Percentiles rank a stretch among this genome's conserved stretches.
phyloP scores from a whole-genome alignment of 352 stramenopile species.

The Globisporangium recalcitrans region DNA sequence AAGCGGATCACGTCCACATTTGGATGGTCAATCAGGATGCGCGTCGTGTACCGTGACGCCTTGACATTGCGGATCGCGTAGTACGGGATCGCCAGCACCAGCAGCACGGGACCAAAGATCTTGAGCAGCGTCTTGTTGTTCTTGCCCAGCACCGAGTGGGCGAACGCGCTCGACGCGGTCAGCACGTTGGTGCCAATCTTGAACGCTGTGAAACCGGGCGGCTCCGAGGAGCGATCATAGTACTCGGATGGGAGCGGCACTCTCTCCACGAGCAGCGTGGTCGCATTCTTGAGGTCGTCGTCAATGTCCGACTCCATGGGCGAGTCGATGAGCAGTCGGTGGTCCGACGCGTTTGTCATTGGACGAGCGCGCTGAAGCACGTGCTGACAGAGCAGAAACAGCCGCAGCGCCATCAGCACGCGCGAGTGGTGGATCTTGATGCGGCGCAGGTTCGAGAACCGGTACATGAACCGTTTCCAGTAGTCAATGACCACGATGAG shows the following conservation, averaged over 20 bases:
- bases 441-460: constrained; percentile 76
- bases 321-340: constrained; percentile 76
- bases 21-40: constrained; percentile 74
- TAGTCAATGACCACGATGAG: constrained; percentile 57
- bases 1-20: constrained; percentile 85
- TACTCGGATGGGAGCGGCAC: constrained; percentile 80
- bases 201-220: constrained; percentile 71
- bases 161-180: constrained; percentile 69
- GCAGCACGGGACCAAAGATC: constrained; percentile 48
- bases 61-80: constrained; percentile 76
- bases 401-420: constrained; percentile 76
- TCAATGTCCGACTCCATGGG: constrained; percentile 85
- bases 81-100: constrained; percentile 75
- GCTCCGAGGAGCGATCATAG: constrained; percentile 80
- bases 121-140: constrained; percentile 63
- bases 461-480: constrained; percentile 73
- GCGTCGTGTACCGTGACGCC: constrained; percentile 64
- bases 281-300: constrained; percentile 84
- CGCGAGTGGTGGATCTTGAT: constrained; percentile 84
- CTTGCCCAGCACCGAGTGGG: constrained; percentile 59
- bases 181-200: constrained; percentile 81
- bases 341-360: constrained; percentile 64
- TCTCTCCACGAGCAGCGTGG: constrained; percentile 66
- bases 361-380: constrained; percentile 73
- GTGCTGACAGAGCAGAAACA: constrained; percentile 81